Conservation (phyloP, 192 early-diverging fungal genomes). For the Anaeromyces robustus region DNA sequence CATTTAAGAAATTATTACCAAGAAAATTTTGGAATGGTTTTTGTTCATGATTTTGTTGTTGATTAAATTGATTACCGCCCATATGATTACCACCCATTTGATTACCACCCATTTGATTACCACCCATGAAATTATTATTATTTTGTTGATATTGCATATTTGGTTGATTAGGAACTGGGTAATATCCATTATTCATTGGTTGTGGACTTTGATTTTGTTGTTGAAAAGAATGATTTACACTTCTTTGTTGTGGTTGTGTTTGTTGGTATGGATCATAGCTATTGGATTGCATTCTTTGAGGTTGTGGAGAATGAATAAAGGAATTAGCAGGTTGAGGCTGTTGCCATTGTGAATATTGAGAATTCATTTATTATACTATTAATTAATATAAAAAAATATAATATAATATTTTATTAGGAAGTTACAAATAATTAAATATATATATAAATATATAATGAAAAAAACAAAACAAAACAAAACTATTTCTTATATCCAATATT, state of each 20-base stretch:
- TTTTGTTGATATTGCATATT: not conserved
- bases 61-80: too few species aligned
- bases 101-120: too few species aligned
- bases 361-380: not conserved
- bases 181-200: not conserved
- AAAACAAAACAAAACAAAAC: too few species aligned
- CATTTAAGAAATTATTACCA: conserved; percentile 14
- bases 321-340: not conserved
- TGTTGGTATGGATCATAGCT: not conserved
- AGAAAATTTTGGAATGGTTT: not conserved
- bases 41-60: not conserved
- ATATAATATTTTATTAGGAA: too few species aligned
- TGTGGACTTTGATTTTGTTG: not conserved
- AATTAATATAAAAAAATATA: too few species aligned
- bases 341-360: not conserved
- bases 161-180: not conserved
- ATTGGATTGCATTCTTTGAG: not conserved
- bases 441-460: too few species aligned
- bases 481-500: too few species aligned
- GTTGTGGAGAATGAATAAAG: not conserved
- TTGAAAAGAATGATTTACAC: not conserved
- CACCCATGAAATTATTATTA: not conserved
- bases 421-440: too few species aligned
- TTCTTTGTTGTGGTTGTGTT: not conserved
- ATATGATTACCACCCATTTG: not conserved